phyloP scores from a whole-genome alignment of 805 yeast genomes.

The Jamesozyma spencerorum region DNA sequence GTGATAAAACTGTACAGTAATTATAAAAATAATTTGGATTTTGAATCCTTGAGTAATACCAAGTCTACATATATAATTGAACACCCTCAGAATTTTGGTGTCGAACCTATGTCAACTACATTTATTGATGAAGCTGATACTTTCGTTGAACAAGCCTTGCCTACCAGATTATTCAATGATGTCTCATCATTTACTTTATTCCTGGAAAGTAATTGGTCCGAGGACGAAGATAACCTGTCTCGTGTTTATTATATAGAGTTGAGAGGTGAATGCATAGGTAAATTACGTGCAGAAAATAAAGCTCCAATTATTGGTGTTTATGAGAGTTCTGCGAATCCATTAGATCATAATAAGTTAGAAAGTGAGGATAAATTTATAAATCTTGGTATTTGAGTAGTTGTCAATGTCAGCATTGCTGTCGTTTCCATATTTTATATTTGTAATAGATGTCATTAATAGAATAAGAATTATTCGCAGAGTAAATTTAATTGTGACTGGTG shows the following conservation, averaged over 20 bases:
- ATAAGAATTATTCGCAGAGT: too few species aligned
- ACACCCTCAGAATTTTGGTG: constrained; percentile 55
- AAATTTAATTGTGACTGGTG: too few species aligned
- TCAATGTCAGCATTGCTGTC: too few species aligned
- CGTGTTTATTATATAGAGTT: constrained; percentile 64
- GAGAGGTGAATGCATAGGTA: constrained; percentile 53
- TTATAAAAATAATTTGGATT: constrained; percentile 52
- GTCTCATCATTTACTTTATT: constrained; percentile 59
- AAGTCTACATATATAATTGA: constrained; percentile 41
- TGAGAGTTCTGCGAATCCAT: constrained; percentile 89
- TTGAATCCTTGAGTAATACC: constrained; percentile 39
- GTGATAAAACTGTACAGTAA: constrained; percentile 67
- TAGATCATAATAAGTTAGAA: constrained; percentile 56
- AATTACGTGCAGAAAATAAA: constrained; percentile 9
- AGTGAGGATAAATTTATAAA: constrained; percentile 13
- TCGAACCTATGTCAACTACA: constrained; percentile 32
- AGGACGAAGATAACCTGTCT: constrained; percentile 49
- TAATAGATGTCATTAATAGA: too few species aligned
- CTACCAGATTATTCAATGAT: constrained; percentile 65
- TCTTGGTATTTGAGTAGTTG: too few species aligned
- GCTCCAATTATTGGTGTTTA: constrained; percentile 65
- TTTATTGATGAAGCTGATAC: constrained; percentile 20
- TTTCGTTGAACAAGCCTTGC: constrained; percentile 75
- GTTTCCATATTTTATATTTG: too few species aligned
- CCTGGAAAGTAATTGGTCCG: constrained; percentile 56